These are phyloP conservation scores for Fraxinus latifolia DNA, from an alignment of 305 asterid species.

Conservation along the genomic window DNA sequence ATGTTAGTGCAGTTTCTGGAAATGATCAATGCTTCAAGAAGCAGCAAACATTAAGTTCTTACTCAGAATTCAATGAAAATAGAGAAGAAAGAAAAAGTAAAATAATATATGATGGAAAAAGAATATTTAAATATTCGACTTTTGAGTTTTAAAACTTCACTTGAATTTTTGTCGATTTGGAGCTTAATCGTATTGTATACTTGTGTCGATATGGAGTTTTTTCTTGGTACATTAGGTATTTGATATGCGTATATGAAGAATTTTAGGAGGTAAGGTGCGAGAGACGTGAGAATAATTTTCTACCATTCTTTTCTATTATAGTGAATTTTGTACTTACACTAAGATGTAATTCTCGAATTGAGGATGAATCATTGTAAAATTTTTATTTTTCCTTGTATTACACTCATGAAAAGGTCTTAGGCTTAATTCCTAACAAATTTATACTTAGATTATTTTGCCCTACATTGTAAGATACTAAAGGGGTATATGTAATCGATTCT, in stretches of 20 bases:
- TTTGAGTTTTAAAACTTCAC: neutral
- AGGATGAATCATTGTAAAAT: neutral
- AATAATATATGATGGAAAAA: neutral
- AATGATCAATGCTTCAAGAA: constrained; percentile 34
- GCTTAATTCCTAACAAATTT: neutral
- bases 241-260: neutral
- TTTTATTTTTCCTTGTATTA: neutral
- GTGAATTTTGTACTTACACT: neutral
- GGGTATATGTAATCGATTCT: neutral
- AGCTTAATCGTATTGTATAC: neutral
- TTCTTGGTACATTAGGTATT: neutral
- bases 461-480: neutral
- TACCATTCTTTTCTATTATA: neutral
- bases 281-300: neutral
- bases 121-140: neutral
- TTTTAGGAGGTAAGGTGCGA: neutral
- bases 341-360: neutral
- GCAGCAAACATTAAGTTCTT: constrained; percentile 30
- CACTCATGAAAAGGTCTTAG: neutral
- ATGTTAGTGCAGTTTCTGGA: constrained; percentile 26
- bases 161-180: neutral
- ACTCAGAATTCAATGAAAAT: constrained; percentile 13
- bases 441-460: neutral
- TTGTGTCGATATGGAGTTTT: neutral
- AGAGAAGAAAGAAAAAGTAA: neutral